These are phyloP conservation scores for Fragilariopsis cylindrus DNA, from an alignment of 108 stramenopile species.

Conservation along the genomic window DNA sequence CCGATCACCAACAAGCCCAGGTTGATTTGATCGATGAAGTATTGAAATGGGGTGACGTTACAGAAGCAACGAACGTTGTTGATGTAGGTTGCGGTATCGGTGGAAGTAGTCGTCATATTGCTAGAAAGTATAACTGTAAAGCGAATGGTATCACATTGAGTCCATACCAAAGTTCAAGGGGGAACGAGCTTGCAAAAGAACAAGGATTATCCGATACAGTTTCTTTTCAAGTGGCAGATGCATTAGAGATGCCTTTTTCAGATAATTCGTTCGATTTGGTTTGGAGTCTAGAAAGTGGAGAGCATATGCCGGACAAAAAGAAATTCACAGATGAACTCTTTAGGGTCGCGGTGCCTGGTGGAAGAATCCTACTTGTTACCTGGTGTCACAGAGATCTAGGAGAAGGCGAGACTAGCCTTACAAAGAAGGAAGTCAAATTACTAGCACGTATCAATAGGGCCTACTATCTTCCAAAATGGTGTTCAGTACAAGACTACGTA, in stretches of 20 bases:
- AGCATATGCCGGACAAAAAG: slow-evolving; percentile 97
- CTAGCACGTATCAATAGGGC: slow-evolving; percentile 86
- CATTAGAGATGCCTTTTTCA: slow-evolving; percentile 87
- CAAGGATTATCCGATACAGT: slow-evolving; percentile 73
- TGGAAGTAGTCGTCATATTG: slow-evolving; percentile 88
- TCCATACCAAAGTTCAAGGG: slow-evolving; percentile 89
- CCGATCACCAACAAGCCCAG: slow-evolving; percentile 84
- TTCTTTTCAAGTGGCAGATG: slow-evolving; percentile 91
- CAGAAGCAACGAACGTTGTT: slow-evolving; percentile 38
- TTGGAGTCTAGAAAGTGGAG: slow-evolving; percentile 94
- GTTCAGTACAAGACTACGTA: slow-evolving; percentile 80
- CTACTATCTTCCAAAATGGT: slow-evolving; percentile 93
- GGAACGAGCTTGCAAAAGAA: slow-evolving; percentile 81
- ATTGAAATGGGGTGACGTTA: slow-evolving; percentile 81
- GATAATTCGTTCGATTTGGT: slow-evolving; percentile 90
- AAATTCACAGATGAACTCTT: slow-evolving; percentile 90
- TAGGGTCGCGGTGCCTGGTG: slow-evolving; percentile 78
- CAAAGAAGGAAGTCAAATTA: slow-evolving; percentile 72
- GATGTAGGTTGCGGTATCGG: slow-evolving; percentile 98
- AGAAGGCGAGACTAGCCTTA: slow-evolving; percentile 66
- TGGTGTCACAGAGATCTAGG: slow-evolving; percentile 95
- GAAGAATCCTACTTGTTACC: slow-evolving; percentile 90
- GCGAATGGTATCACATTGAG: slow-evolving; percentile 90
- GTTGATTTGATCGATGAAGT: slow-evolving; percentile 93
- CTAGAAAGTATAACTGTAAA: slow-evolving; percentile 65